A percentile compares a stretch with the other conserved stretches of the same genome.
phyloP scores from a whole-genome alignment of 768 basidiomycete genomes.

The Lepiota brunneoincarnata region DNA sequence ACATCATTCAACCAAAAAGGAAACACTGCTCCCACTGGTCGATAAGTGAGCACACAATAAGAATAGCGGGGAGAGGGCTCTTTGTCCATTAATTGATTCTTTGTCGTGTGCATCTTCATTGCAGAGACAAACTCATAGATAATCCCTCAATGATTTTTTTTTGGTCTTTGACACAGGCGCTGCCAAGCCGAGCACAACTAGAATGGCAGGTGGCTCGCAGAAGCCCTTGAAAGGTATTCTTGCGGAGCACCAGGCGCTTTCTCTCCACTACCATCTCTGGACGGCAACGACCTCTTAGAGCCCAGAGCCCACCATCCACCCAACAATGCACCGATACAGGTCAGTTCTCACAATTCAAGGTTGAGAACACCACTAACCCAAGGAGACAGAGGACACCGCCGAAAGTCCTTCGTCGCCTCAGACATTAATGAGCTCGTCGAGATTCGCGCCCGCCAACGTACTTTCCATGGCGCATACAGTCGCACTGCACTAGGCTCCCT shows the following conservation, averaged over 20 bases:
- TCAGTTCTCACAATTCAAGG: background rate
- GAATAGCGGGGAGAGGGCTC: background rate
- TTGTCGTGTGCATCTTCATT: no score
- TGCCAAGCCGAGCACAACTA: background rate
- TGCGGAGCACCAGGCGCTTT: background rate
- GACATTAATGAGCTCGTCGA: slow-evolving; percentile 67
- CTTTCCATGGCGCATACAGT: slow-evolving; percentile 80
- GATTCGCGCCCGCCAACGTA: slow-evolving; percentile 75
- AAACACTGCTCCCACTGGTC: background rate
- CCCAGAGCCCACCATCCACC: background rate
- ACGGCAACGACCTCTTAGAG: background rate
- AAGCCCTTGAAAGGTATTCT: background rate
- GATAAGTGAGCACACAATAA: no score
- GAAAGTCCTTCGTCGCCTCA: slow-evolving; percentile 46
- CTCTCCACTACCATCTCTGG: background rate
- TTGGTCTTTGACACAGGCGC: no score
- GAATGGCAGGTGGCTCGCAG: background rate
- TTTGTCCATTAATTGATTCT: no score
- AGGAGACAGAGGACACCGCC: slow-evolving; percentile 28
- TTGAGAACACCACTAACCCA: background rate
- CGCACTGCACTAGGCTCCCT: slow-evolving; percentile 74
- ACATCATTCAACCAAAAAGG: background rate
- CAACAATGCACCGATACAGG: slow-evolving; percentile 16
- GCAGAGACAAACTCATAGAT: no score
- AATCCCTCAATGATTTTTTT: no score